Base-by-base conservation (phyloP, 2,329 filamentous ascomycete species). In the Coleophoma crateriformis region DNA sequence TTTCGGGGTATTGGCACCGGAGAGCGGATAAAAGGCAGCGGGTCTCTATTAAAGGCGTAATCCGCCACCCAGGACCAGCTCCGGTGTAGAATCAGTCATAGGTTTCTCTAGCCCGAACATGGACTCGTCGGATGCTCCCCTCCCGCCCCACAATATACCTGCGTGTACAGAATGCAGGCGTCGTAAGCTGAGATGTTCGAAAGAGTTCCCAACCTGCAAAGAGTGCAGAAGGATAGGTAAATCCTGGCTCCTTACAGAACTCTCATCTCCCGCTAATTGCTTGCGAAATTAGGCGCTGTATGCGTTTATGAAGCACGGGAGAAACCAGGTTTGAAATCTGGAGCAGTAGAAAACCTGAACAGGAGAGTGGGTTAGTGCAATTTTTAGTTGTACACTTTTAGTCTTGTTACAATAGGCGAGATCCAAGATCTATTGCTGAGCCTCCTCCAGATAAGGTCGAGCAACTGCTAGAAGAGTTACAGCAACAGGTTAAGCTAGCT, bases 291-390 rank as follows among this genome's bases (percentile, higher is more conserved):
- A 54, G 51, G 49, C 13, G 49, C 50, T 46, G 53, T 50, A 13
- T 67, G 65, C 46, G 48, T 58, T 7, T 68, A 67, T 43, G 60
- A 66, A 38, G 48, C 58, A 51, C 57, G 61, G 32, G 59, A 53
- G 1, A 68, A 66, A 48, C 67, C 67, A 7, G 66, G 66, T 3
- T 60, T 69, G 51, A 68, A 68, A 49, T 49, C 57, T 3, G 67
- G 67, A 1, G 66, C 64, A 2, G 60, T 69, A 22, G 67, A 68
- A 33, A 64, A 60, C 37, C 48, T 68, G 12, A 65, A 68, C 40
- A 54, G 60, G 44, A 59, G 66, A 52, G 57, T 68, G 17, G 60
- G 64, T 63, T 39, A 49, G 41, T 33, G 17, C 13, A 12, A n/a
- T n/a, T n/a, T n/a, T n/a, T n/a, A n/a, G n/a, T n/a, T n/a, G n/a